Evolutionary conservation across 1,139 yeast species (phyloP).

Genomic region (Yamadazyma membranifaciens): DNA sequence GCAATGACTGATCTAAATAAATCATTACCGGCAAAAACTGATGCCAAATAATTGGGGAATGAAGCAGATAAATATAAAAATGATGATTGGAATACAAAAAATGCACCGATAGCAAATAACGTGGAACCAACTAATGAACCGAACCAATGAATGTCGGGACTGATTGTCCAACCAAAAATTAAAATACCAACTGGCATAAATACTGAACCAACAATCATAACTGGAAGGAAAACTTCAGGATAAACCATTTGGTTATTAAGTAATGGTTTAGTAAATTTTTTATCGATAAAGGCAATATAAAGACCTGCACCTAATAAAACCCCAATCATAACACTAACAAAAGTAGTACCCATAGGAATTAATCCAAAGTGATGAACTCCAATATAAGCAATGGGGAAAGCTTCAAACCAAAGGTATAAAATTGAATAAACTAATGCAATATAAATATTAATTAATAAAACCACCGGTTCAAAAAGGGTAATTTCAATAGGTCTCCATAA

Average conservation of each 20-base stretch:
- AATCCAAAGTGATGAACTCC: constrained; percentile 25
- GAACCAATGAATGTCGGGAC: constrained; percentile 36
- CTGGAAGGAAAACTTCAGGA: constrained; percentile 45
- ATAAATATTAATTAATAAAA: constrained; percentile 28
- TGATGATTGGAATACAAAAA: constrained; percentile 41
- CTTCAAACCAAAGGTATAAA: constrained; percentile 33
- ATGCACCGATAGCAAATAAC: constrained; percentile 35
- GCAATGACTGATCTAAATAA: constrained; percentile 54
- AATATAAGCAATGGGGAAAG: constrained; percentile 28
- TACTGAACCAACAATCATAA: constrained; percentile 42
- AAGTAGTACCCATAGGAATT: constrained; percentile 24
- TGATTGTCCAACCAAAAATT: constrained; percentile 52
- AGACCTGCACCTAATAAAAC: constrained; percentile 25
- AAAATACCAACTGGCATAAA: constrained; percentile 45
- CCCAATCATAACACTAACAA: constrained; percentile 38
- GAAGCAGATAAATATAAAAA: constrained; percentile 32
- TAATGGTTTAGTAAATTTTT: constrained; percentile 24
- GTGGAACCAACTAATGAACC: constrained; percentile 43
- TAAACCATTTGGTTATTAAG: constrained; percentile 21
- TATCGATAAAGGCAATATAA: constrained; percentile 22
- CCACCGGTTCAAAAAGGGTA: constrained; percentile 31
- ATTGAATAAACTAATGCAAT: constrained; percentile 30
- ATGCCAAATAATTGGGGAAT: constrained; percentile 47
- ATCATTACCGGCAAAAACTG: constrained; percentile 61
- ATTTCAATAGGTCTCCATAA: constrained; percentile 33